These are phyloP conservation scores for Papiliotrema terrestris DNA, from an alignment of 1,284 basidiomycete species.

Conservation along the genomic window DNA sequence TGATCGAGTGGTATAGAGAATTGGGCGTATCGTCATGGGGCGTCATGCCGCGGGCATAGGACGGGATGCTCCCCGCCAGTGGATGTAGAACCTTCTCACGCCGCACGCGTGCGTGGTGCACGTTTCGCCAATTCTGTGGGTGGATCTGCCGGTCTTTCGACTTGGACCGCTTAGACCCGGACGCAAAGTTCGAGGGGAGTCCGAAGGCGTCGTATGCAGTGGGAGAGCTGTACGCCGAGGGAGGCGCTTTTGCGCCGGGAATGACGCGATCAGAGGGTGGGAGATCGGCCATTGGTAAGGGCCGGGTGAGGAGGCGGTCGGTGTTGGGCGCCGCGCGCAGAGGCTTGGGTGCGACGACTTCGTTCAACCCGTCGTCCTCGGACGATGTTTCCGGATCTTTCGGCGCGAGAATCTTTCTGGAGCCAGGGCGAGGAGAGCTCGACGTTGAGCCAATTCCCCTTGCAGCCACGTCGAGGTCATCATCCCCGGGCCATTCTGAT, in stretches of 20 bases:
- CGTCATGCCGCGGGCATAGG: constrained; percentile 25
- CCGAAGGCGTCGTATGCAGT: constrained; percentile 28
- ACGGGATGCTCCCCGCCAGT: constrained; percentile 30
- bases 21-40: constrained; percentile 23
- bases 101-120: constrained; percentile 15
- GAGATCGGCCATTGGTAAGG: too few relatives aligned
- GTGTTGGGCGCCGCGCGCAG: neutral
- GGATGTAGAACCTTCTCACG: constrained; percentile 15
- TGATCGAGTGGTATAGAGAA: constrained; percentile 13
- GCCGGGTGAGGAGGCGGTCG: neutral
- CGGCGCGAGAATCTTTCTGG: too few relatives aligned
- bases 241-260: constrained; percentile 17
- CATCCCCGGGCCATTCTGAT: constrained; percentile 33
- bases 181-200: constrained; percentile 2
- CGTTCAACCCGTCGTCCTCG: neutral
- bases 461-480: constrained; percentile 7
- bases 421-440: too few relatives aligned
- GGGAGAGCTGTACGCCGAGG: constrained; percentile 13
- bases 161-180: neutral
- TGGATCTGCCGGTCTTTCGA: constrained; percentile 14
- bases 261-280: constrained; percentile 7
- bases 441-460: neutral
- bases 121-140: constrained; percentile 39
- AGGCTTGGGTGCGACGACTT: neutral
- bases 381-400: neutral